phyloP scores from a whole-genome alignment of 495 filamentous ascomycete genomes.

The Hyaloscypha bicolor region DNA sequence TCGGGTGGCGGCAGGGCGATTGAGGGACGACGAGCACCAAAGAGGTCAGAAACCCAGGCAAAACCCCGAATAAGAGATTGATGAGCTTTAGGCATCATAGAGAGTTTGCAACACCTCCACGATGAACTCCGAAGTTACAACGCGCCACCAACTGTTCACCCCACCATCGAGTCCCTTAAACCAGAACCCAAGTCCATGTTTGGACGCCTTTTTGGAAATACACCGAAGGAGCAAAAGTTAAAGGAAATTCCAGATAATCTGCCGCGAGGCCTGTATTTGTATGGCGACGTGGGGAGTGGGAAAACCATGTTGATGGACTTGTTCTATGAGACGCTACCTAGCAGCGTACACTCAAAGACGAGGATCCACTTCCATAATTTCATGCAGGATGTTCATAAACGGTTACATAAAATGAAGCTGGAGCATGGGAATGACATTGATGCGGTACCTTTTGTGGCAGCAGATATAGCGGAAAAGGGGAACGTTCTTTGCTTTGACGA shows the following conservation, averaged over 20 bases:
- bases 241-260: constrained; percentile 68
- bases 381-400: constrained; percentile 97
- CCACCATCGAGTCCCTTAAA: constrained; percentile 71
- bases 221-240: constrained; percentile 39
- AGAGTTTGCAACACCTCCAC: constrained; percentile 85
- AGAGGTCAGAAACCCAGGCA: constrained; percentile 57
- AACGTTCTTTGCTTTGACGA: constrained; percentile 97
- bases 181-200: constrained; percentile 61
- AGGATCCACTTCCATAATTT: constrained; percentile 99
- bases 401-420: constrained; percentile 88
- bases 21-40: constrained; percentile 90
- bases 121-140: constrained; percentile 76
- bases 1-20: constrained; percentile 67
- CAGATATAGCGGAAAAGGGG: constrained; percentile 82
- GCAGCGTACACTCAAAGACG: constrained; percentile 80
- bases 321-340: constrained; percentile 91
- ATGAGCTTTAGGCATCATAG: constrained; percentile 69
- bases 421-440: constrained; percentile 88
- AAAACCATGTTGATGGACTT: constrained; percentile 99
- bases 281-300: constrained; percentile 94
- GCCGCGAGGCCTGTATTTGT: constrained; percentile 91
- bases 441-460: constrained; percentile 88
- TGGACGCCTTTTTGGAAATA: constrained; percentile 66
- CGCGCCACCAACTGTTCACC: constrained; percentile 73
- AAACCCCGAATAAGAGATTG: constrained; percentile 4